phyloP scores from a whole-genome alignment of 768 basidiomycete species.

The Thelephora aurantiotincta region DNA sequence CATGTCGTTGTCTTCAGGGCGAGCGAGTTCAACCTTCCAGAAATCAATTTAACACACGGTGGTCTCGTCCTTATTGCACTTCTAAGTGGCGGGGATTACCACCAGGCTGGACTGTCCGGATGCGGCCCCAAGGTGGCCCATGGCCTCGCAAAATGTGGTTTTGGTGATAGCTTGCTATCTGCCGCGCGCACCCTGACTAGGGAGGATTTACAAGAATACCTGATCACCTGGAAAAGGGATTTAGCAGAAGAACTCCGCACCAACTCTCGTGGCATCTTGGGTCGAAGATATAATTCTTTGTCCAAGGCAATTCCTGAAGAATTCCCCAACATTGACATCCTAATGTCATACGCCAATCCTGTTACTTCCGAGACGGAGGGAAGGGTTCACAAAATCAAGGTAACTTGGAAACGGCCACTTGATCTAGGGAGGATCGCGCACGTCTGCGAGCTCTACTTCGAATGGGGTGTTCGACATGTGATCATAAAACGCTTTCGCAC shows the following conservation, averaged over 20 bases:
- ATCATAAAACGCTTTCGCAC: conserved; percentile 78
- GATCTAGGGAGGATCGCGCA: conserved; percentile 59
- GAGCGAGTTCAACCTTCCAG: conserved; percentile 25
- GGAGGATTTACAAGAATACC: conserved; percentile 31
- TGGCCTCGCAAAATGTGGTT: conserved; percentile 69
- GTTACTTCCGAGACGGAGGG: conserved; percentile 55
- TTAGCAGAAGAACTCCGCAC: conserved; percentile 53
- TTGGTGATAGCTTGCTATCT: conserved; percentile 54
- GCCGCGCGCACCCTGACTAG: conserved; percentile 38
- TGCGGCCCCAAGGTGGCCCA: conserved; percentile 63
- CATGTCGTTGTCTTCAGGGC: conserved; percentile 33
- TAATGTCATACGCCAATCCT: conserved; percentile 69
- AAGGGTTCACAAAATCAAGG: conserved; percentile 22
- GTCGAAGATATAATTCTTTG: conserved; percentile 48
- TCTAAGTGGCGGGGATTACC: conserved; percentile 85
- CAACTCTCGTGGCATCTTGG: conserved; percentile 48
- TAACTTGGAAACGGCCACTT: conserved; percentile 41
- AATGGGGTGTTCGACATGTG: conserved; percentile 78
- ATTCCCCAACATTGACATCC: conserved; percentile 62
- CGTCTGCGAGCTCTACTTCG: conserved; percentile 78
- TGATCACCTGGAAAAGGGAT: conserved; percentile 48
- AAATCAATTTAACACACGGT: conserved; percentile 36
- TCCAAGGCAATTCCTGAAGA: conserved; percentile 47
- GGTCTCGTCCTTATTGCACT: conserved; percentile 77
- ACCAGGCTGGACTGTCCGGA: conserved; percentile 49